These are phyloP conservation scores for Allantophomopsis lycopodina DNA, from an alignment of 2,329 filamentous ascomycete species.

Conservation along the genomic window DNA sequence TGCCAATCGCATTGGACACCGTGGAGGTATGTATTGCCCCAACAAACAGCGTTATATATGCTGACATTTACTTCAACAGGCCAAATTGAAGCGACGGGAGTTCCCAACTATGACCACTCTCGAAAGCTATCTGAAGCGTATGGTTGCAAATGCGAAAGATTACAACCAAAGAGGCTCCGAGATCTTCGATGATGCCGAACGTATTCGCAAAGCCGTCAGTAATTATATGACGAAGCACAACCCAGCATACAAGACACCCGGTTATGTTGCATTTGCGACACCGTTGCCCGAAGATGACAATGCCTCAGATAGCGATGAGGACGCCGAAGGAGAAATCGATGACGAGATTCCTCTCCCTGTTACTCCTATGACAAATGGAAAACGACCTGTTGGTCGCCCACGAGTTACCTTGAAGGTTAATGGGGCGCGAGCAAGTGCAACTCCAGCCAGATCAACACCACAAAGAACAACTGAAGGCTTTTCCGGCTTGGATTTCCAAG, in stretches of 20 bases:
- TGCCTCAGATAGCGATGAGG: constrained; percentile 15
- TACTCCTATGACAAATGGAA: constrained; percentile 2
- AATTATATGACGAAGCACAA: constrained; percentile 83
- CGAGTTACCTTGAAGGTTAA: constrained; percentile 9
- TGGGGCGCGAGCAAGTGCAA: constrained; percentile 21
- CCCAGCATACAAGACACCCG: constrained; percentile 59
- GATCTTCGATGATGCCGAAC: constrained; percentile 73
- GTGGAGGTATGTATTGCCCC: constrained; percentile 37
- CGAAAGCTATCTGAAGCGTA: constrained; percentile 76
- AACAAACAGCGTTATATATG: background rate
- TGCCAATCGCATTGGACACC: constrained; percentile 66
- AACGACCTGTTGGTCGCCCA: constrained; percentile 11
- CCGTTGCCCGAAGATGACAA: constrained; percentile 48
- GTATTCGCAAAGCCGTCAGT: constrained; percentile 72
- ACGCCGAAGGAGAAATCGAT: constrained; percentile 18
- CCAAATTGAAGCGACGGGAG: constrained; percentile 53
- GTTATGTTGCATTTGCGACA: constrained; percentile 60
- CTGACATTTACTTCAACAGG: constrained; percentile 6
- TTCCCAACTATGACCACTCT: constrained; percentile 61
- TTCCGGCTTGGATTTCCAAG: constrained; percentile 63
- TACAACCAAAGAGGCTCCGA: constrained; percentile 63
- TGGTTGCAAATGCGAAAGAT: constrained; percentile 78
- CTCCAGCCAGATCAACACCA: constrained; percentile 31
- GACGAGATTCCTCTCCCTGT: constrained; percentile 13
- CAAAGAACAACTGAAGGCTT: constrained; percentile 46